phyloP scores from a whole-genome alignment of 179 eudicot genomes.

The Carnegiea gigantea region DNA sequence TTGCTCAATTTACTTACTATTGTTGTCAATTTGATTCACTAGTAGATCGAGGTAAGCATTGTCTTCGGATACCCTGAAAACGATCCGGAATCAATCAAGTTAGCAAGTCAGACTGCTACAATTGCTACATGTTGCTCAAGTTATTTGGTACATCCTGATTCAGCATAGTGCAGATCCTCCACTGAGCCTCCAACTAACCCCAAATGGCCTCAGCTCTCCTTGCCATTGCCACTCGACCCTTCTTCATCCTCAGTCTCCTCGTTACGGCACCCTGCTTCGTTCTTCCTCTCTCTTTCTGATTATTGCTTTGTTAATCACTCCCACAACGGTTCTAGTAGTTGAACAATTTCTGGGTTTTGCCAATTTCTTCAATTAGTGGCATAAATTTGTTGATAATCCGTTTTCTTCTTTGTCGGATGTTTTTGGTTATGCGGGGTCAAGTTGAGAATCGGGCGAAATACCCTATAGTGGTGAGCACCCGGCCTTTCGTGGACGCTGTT shows the following conservation, averaged over 20 bases:
- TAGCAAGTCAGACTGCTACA: too few species aligned
- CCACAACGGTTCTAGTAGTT: background rate
- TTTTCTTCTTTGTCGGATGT: background rate
- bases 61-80: too few species aligned
- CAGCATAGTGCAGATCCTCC: background rate
- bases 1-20: too few species aligned
- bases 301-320: background rate
- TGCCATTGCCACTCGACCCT: background rate
- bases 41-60: too few species aligned
- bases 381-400: background rate
- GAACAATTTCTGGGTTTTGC: background rate
- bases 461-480: slow-evolving; percentile 82
- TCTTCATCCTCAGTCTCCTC: slow-evolving; percentile 16
- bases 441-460: slow-evolving; percentile 36
- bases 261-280: background rate
- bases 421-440: slow-evolving; percentile 49
- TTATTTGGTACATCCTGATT: too few species aligned
- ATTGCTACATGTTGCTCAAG: too few species aligned
- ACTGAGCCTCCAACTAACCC: background rate
- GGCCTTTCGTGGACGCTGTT: slow-evolving; percentile 92
- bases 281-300: background rate
- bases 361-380: background rate
- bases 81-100: too few species aligned
- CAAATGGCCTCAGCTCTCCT: slow-evolving; percentile 15
- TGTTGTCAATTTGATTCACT: too few species aligned